phyloP scores from a whole-genome alignment of 768 basidiomycete species.

The Lactarius psammicola region DNA sequence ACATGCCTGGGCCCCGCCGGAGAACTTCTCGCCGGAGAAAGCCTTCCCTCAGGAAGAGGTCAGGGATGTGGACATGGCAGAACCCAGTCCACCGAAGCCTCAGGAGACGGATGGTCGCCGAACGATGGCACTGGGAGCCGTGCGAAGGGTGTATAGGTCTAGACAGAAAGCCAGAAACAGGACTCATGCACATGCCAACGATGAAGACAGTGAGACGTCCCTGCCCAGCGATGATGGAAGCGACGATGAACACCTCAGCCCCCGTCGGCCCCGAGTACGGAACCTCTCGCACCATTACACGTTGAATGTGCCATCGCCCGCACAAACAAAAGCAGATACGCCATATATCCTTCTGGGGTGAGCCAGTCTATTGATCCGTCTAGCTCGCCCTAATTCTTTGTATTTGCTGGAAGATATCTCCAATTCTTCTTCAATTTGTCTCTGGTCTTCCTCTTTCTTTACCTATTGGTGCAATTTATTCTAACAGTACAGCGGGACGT shows the following conservation, averaged over 20 bases:
- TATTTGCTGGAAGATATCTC: constrained; percentile 58
- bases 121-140: constrained; percentile 59
- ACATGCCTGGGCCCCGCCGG: constrained; percentile 66
- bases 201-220: constrained; percentile 38
- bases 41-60: constrained; percentile 58
- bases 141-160: constrained; percentile 63
- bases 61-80: constrained; percentile 74
- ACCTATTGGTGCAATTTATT: constrained; percentile 83
- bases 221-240: constrained; percentile 51
- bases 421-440: constrained; percentile 94
- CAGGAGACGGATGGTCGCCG: constrained; percentile 46
- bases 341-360: constrained; percentile 89
- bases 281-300: constrained; percentile 80
- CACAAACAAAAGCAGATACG: constrained; percentile 54
- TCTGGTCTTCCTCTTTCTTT: constrained; percentile 78
- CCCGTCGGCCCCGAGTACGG: constrained; percentile 40
- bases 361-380: constrained; percentile 35
- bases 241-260: constrained; percentile 31
- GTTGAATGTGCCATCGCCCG: constrained; percentile 68
- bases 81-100: constrained; percentile 57
- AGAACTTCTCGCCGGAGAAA: constrained; percentile 57
- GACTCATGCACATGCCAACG: constrained; percentile 30
- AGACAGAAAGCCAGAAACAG: constrained; percentile 48
- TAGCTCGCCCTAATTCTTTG: constrained; percentile 2
- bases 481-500: constrained; percentile 90